Evolutionary conservation across 2,329 filamentous ascomycete species (phyloP), one percentile per base, ranked within the genome.

Genomic region (Davidsoniella eucalypti): DNA sequence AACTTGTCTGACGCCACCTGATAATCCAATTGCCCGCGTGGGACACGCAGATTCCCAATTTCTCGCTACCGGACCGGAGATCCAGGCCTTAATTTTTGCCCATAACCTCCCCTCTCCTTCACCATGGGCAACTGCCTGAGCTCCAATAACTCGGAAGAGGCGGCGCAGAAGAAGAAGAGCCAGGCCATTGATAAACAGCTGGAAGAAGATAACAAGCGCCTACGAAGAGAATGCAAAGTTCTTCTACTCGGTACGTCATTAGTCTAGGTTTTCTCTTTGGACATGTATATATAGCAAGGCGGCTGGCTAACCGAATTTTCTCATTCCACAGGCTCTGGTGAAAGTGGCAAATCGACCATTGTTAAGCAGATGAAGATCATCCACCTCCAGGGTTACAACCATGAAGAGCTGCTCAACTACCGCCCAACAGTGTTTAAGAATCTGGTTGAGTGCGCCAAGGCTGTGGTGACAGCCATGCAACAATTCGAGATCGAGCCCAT

Each of bases 341-440:
- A 98, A 70, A 96, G 90, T 67, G 92, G 92, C 58, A 98, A 98
- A 69, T 96, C 92, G 52, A 98, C 92, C 8, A 96, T 98, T 60
- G 92, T 98, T 58, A 98, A 98, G 68, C 92, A 98, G 73, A 98
- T 98, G 92, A 98, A 96, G 69, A 98, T 98, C 59, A 96, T 98
- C 61, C 92, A 98, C 63, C 83, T 96, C 60, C 94, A 95, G 68
- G 92, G 92, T 54, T 98, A 98, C 67, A 88, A 86, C 9, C 80
- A 87, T 57, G 90, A 96, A 60, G 92, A 98, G 66, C 74, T 96
- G 46, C 84, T 84, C 60, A 82, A 94, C 63, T 96, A 96, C 69
- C 84, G 92, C 53, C 78, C 94, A 55, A 96, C 92, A 33, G 87
- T 98, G 54, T 98, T 94, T 72, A 98, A 98, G 69, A 98, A 98